A percentile compares a stretch with the other conserved stretches of the same genome.
Conservation (phyloP, 2,329 filamentous ascomycete species). For the Colletotrichum godetiae region DNA sequence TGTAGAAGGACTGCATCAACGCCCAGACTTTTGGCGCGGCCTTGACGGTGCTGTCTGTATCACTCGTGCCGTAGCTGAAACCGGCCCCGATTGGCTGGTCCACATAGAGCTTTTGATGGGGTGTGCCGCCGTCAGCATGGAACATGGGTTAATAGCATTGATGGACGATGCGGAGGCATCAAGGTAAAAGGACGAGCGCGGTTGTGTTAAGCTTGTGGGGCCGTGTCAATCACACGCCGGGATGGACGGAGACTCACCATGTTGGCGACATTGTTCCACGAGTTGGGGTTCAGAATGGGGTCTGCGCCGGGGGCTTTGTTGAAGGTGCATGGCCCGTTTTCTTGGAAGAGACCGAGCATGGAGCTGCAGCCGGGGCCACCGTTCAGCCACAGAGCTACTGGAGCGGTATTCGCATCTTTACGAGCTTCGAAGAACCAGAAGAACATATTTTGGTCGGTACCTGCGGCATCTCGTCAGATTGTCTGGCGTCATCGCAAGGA, state of each 20-base stretch:
- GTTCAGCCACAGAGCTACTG: conserved; percentile 50
- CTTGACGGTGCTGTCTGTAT: conserved; percentile 53
- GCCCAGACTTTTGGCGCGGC: conserved; percentile 65
- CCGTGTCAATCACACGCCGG: neutral
- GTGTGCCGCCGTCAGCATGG: conserved; percentile 11
- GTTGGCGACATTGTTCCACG: conserved; percentile 55
- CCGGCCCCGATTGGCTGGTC: conserved; percentile 43
- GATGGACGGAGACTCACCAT: conserved; percentile 42
- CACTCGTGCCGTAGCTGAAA: conserved; percentile 43
- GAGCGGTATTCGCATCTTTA: conserved; percentile 43
- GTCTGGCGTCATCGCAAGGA: conserved; percentile 18
- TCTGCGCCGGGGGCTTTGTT: conserved; percentile 45
- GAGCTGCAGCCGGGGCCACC: conserved; percentile 54
- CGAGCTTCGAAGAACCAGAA: conserved; percentile 56
- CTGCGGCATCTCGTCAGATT: conserved; percentile 31
- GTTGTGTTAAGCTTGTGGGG: neutral
- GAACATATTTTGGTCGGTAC: conserved; percentile 53
- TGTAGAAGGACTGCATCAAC: conserved; percentile 70
- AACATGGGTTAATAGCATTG: neutral
- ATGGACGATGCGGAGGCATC: conserved; percentile 36
- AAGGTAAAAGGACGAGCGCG: conserved; percentile 45
- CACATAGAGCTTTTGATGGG: conserved; percentile 35
- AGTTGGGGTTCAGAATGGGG: conserved; percentile 56
- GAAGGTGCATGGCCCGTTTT: conserved; percentile 57
- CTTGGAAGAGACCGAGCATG: conserved; percentile 54